These are phyloP conservation scores for Salix exigua DNA, from an alignment of 345 rosid species.

Conservation along the genomic window DNA sequence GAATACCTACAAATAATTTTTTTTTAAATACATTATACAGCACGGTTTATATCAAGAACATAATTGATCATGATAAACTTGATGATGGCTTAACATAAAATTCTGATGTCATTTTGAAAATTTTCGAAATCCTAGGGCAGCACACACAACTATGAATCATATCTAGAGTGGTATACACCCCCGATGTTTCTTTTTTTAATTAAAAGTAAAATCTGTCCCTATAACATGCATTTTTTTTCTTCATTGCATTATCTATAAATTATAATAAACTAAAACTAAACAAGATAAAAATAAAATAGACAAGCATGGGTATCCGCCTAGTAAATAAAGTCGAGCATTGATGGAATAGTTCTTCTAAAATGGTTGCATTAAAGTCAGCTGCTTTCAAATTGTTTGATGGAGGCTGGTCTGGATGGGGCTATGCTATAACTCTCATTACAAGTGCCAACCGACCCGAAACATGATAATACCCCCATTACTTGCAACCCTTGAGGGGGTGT, in stretches of 20 bases:
- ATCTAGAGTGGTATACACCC: not conserved
- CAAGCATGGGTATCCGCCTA: too few relatives aligned
- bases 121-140: not conserved
- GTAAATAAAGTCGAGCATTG: not conserved
- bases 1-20: too few relatives aligned
- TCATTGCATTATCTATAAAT: too few relatives aligned
- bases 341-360: not conserved
- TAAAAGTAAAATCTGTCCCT: not conserved
- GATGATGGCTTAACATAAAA: not conserved
- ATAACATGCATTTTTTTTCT: too few relatives aligned
- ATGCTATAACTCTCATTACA: not conserved
- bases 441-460: too few relatives aligned
- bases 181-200: not conserved
- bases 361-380: not conserved
- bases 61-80: not conserved
- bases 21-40: not conserved
- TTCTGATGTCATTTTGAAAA: not conserved
- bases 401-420: not conserved
- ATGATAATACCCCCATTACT: too few relatives aligned
- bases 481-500: too few relatives aligned
- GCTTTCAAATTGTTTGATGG: not conserved
- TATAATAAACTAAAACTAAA: too few relatives aligned
- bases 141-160: not conserved
- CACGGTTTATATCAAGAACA: not conserved
- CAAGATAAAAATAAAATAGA: too few relatives aligned